phyloP scores from a whole-genome alignment of 2,329 filamentous ascomycete species.

The Camillea tinctor region DNA sequence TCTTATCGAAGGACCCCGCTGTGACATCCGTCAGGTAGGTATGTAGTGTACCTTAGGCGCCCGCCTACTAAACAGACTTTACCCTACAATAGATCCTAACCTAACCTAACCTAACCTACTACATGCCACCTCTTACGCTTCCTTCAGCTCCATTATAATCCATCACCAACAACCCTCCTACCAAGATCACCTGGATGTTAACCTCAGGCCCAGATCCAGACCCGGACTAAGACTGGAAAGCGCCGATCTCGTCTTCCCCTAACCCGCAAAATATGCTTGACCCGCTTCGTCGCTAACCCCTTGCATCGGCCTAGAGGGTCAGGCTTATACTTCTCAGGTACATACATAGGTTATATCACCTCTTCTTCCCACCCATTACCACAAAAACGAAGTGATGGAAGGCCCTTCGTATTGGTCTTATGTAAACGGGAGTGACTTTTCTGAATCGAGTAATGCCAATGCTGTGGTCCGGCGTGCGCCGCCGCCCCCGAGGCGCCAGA shows the following conservation, averaged over 20 bases:
- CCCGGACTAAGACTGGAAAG: neutral
- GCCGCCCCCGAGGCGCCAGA: neutral
- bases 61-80: too few relatives aligned
- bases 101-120: too few relatives aligned
- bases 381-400: neutral
- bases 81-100: neutral
- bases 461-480: neutral
- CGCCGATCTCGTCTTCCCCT: too few relatives aligned
- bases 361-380: neutral
- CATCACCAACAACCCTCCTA: neutral
- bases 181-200: neutral
- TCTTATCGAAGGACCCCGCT: neutral
- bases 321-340: neutral
- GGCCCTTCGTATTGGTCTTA: neutral
- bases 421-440: neutral
- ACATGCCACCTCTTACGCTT: too few relatives aligned
- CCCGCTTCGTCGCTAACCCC: neutral
- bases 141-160: neutral
- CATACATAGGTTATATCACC: too few relatives aligned
- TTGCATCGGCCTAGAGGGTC: neutral
- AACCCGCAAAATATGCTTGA: neutral
- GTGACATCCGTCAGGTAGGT: neutral
- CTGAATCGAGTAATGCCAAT: neutral
- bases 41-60: too few relatives aligned
- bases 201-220: neutral